Evolutionary conservation across 441 rosid genomes (phyloP), one percentile per base, ranked within the genome.

Genomic region (Breynia disticha): DNA sequence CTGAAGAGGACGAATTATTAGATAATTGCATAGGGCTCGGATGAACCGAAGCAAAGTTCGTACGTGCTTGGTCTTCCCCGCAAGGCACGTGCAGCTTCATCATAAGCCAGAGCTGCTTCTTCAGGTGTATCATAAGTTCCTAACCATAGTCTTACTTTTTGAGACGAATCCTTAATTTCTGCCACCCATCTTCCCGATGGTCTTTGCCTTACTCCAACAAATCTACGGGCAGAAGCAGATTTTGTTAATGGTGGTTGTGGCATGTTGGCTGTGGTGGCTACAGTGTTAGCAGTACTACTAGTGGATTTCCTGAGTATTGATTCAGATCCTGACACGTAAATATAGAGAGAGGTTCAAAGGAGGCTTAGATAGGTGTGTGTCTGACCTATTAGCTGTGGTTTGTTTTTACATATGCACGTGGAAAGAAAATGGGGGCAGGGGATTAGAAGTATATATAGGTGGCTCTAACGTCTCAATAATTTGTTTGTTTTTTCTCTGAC

Each of bases 171-270:
- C 74, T 89, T 83, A 65, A 90, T 90, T 62, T 90, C 97, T 1
- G 96, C 89, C 14, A 89, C 96, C 76, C 94, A 90, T 73, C 86
- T 72, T 22, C 97, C 97, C 4, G 94, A 90, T 0, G 96, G 96
- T 50, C 81, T 77, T 61, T 75, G 82, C 71, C 96, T 62, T 19
- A 87, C 96, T 11, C 96, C 96, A 0, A 83, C 84, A 47, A 76
- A 83, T 57, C 84, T 66, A 7, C 90, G 75, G 38, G 44, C 24
- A 0, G 54, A n/a, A 4, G 24, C 54, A 9, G 62, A 55, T 55
- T 55, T 73, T 21, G 44, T 15, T 18, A 13, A 47, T 21, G 50
- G 43, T 21, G 72, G 61, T 21, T 64, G 62, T 2, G 63, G 45
- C 57, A n/a, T 48, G 19, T 47, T 38, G 38, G 42, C 20, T 9